Evolutionary conservation across 2,329 filamentous ascomycete species (phyloP), one percentile per base, ranked within the genome.

Genomic region (Phaeosphaeriaceae sp.): DNA sequence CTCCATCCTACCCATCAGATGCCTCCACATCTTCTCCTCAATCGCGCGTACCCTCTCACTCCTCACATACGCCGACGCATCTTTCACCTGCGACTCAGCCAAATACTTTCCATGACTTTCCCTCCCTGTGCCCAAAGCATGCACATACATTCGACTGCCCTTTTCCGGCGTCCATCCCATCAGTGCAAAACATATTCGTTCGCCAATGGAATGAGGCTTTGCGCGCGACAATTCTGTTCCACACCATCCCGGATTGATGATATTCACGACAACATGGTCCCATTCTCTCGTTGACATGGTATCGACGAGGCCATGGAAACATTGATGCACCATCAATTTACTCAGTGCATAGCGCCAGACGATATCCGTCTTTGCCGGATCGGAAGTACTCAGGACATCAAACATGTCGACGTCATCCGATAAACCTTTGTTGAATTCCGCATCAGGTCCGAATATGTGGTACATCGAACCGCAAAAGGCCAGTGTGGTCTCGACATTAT

Each of bases 121-220:
- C 15, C 24, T 19, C 21, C 59, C 58, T 30, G 61, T 35, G 3
- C 49, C 52, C 19, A 54, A 77, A 1, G 72, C 78, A 61, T 76
- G 63, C 1, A 81, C 75, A 22, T 80, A 61, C 3, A 74, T 80
- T 24, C 79, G 60, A 22, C 68, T 70, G 0, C 79, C 79, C 2
- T 77, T 73, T 59, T 81, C 79, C 13, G 75, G 77, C 10, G 72
- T 75, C 8, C 78, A 61, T 11, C 73, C 77, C 22, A 75, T 53
- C 4, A 67, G 19, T 3, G 52, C 48, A 11, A 72, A 54, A 40
- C 35, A 40, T 7, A 17, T 17, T n/a, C 35, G 11, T n/a, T 40
- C 35, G 0, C 53, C 61, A 56, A 57, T 63, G 9, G 64, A 54
- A 74, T 28, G 76, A 53, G 22, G 58, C 60, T 28, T 80, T 40